These are phyloP conservation scores for Polymyxa betae DNA, from an alignment of 208 protist species.

Conservation along the genomic window DNA sequence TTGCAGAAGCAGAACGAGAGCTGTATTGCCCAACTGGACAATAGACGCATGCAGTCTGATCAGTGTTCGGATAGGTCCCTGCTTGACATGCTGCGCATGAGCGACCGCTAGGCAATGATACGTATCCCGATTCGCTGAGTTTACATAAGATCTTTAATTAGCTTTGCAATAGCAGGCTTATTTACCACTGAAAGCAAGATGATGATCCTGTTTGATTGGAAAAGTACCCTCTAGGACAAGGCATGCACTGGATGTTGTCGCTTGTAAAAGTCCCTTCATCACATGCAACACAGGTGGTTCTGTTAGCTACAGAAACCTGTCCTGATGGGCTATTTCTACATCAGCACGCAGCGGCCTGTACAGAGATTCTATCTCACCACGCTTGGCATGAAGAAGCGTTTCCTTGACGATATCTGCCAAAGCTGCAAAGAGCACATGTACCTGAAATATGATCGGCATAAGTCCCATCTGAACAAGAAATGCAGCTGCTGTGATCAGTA, in stretches of 20 bases:
- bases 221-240: too few relatives aligned
- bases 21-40: constrained; percentile 5
- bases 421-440: neutral
- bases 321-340: neutral
- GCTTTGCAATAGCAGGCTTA: too few relatives aligned
- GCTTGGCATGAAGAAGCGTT: too few relatives aligned
- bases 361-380: too few relatives aligned
- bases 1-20: neutral
- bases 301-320: neutral
- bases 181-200: too few relatives aligned
- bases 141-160: too few relatives aligned
- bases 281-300: neutral
- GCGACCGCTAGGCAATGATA: neutral
- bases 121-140: neutral
- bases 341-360: neutral
- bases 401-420: neutral
- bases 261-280: neutral
- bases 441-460: neutral
- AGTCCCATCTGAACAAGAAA: neutral
- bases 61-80: neutral
- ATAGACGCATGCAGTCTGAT: neutral
- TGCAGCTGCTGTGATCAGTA: neutral
- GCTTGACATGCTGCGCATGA: neutral
- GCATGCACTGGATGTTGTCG: too few relatives aligned
- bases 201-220: too few relatives aligned